Evolutionary conservation across 2,329 filamentous ascomycete species (phyloP).

Genomic region (Coniochaeta sp.): DNA sequence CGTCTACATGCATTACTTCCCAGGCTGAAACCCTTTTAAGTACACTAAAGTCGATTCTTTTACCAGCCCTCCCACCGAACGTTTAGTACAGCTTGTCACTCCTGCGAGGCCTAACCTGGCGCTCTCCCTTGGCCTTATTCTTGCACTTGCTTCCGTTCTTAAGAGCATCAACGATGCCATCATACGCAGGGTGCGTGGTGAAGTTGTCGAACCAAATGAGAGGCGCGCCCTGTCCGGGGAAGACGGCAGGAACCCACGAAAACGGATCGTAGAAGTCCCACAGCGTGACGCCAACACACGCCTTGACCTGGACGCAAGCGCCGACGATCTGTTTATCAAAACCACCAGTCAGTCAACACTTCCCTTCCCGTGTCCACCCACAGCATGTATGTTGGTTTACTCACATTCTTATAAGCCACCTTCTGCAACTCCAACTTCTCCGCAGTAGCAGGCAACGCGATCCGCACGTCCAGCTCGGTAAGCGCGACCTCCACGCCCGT

Average conservation of each 20-base stretch:
- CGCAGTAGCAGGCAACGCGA: conserved; percentile 27
- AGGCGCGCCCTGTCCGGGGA: conserved; percentile 27
- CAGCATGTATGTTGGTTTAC: neutral
- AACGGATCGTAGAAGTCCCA: conserved; percentile 36
- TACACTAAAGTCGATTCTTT: too few species aligned
- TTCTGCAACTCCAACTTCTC: conserved; percentile 37
- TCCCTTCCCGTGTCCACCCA: neutral
- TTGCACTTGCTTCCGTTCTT: conserved; percentile 2
- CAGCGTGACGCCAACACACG: conserved; percentile 34
- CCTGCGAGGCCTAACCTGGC: neutral
- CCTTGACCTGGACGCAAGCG: conserved; percentile 23
- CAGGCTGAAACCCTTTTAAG: too few species aligned
- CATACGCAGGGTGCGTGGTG: conserved; percentile 27
- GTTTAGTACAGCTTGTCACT: neutral
- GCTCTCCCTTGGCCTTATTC: neutral
- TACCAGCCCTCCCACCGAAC: too few species aligned
- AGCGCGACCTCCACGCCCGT: conserved; percentile 48
- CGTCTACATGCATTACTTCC: too few species aligned
- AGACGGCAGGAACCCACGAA: conserved; percentile 30
- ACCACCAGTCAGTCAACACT: neutral
- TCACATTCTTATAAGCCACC: conserved; percentile 29
- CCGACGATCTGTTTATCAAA: conserved; percentile 10
- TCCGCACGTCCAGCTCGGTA: conserved; percentile 54
- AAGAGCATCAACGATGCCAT: conserved; percentile 27
- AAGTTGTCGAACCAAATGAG: conserved; percentile 27